Evolutionary conservation across 352 stramenopile genomes (phyloP).

Genomic region (Pythium biforme): DNA sequence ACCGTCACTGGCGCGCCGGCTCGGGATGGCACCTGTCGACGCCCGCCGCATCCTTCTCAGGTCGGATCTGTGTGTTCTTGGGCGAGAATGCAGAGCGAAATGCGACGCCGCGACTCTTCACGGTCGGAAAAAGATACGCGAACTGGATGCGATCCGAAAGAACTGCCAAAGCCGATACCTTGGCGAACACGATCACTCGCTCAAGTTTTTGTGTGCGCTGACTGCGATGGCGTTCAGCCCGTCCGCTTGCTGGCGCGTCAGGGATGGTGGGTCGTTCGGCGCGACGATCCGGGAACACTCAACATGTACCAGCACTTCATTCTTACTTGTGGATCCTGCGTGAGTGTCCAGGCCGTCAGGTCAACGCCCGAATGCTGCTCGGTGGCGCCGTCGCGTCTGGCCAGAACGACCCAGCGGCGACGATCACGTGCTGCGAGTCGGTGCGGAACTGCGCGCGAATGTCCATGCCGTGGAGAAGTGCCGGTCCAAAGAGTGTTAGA

Average conservation of each 20-base stretch:
- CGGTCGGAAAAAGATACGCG: neutral
- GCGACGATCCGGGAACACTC: neutral
- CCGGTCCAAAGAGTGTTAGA: neutral
- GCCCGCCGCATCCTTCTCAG: constrained; percentile 13
- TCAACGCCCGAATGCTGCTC: neutral
- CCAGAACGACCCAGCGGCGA: neutral
- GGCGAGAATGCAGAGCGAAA: neutral
- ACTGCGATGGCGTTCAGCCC: neutral
- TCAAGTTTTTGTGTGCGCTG: neutral
- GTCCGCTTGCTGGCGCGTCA: neutral
- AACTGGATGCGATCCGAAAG: neutral
- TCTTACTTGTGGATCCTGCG: neutral
- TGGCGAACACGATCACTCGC: neutral
- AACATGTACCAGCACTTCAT: neutral
- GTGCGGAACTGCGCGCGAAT: neutral
- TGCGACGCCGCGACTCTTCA: neutral
- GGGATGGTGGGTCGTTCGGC: neutral
- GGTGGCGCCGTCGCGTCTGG: neutral
- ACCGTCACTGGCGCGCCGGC: neutral
- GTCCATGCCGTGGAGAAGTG: neutral
- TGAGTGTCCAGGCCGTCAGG: neutral
- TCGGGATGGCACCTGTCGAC: neutral
- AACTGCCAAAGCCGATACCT: constrained; percentile 3
- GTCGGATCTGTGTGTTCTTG: too few species aligned
- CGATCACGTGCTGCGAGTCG: neutral